A percentile compares a stretch with the other conserved stretches of the same genome.
Evolutionary conservation across 1,284 basidiomycete genomes (phyloP).

Genomic region (Rhodotorula sp.): DNA sequence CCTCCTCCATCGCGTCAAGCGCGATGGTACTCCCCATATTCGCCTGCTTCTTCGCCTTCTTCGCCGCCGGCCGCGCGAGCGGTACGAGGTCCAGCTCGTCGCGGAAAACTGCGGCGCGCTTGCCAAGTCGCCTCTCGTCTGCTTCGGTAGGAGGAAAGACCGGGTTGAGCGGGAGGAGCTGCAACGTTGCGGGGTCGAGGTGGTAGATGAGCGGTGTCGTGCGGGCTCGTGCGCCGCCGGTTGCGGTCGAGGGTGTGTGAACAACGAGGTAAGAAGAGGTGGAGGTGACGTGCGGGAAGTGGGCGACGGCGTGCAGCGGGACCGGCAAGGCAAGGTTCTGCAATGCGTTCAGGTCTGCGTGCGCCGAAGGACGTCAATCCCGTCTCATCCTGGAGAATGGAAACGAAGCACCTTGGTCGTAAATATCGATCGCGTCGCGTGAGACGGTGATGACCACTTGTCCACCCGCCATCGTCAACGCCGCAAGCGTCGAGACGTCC

Average conservation of each 20-base stretch:
- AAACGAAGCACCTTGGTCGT: neutral
- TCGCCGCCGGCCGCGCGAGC: neutral
- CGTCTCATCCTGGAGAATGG: neutral
- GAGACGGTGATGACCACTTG: neutral
- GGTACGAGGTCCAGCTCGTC: neutral
- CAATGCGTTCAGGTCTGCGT: neutral
- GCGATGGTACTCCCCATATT: neutral
- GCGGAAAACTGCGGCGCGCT: constrained; percentile 5
- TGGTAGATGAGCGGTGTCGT: neutral
- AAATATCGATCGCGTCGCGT: neutral
- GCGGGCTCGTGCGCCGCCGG: neutral
- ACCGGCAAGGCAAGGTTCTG: neutral
- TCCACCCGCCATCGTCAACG: neutral
- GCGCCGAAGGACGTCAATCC: neutral
- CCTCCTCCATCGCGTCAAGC: constrained; percentile 13
- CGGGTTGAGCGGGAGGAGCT: neutral
- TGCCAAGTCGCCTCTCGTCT: neutral
- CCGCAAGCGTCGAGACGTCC: neutral
- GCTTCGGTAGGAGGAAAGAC: neutral
- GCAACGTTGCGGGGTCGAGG: neutral
- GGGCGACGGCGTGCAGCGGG: neutral
- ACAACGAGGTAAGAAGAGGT: neutral
- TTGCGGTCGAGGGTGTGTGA: neutral
- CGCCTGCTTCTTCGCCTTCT: neutral
- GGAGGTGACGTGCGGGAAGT: neutral